Evolutionary conservation across 352 stramenopile genomes (phyloP).

Genomic region (Phytophthora agathidicida): DNA sequence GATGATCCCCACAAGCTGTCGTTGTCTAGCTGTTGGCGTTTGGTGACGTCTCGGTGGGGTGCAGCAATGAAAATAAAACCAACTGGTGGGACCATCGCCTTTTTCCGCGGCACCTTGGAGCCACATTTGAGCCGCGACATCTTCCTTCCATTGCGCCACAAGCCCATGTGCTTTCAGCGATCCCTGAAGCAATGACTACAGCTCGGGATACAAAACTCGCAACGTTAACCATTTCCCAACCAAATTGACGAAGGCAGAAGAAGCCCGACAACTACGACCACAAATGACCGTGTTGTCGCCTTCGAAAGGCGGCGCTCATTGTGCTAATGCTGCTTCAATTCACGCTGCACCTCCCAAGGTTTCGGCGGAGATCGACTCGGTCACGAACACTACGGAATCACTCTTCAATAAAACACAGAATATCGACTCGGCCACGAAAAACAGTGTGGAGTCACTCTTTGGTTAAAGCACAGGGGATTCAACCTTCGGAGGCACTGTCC

Average conservation of each 20-base stretch:
- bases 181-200: background rate
- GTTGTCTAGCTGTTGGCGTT: no score
- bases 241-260: conserved; percentile 13
- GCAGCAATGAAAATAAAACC: background rate
- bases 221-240: conserved; percentile 16
- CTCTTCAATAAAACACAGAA: conserved; percentile 52
- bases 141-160: conserved; percentile 8
- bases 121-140: conserved; percentile 5
- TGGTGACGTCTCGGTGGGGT: conserved; percentile 1
- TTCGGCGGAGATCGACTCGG: conserved; percentile 19
- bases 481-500: conserved; percentile 42
- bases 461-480: conserved; percentile 43
- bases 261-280: background rate
- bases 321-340: conserved; percentile 19
- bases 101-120: conserved; percentile 11
- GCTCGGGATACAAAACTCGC: no score
- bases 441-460: conserved; percentile 47
- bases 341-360: conserved; percentile 5
- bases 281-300: background rate
- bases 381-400: conserved; percentile 36
- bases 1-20: conserved; percentile 3
- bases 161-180: conserved; percentile 20
- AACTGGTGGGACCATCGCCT: conserved; percentile 19
- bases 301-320: conserved; percentile 2
- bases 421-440: conserved; percentile 24